phyloP scores from a whole-genome alignment of 2,329 filamentous ascomycete species.

The Lecanoromycetidae sp. region DNA sequence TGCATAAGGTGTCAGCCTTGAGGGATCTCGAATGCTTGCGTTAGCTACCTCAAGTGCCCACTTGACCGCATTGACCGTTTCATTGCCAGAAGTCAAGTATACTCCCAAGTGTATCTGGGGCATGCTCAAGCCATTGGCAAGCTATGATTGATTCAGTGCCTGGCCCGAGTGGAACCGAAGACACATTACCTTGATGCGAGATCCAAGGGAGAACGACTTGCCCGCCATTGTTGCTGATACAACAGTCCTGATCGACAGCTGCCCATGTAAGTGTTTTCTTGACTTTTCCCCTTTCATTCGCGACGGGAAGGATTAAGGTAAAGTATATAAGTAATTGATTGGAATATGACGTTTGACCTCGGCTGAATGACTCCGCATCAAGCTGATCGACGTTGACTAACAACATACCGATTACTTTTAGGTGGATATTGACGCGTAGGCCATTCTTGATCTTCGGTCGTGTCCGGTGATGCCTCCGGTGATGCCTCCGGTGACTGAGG shows the following conservation, averaged over 20 bases:
- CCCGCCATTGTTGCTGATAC: conserved; percentile 8
- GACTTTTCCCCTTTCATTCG: no score
- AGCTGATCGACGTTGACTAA: no score
- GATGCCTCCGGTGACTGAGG: no score
- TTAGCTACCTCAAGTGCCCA: conserved; percentile 42
- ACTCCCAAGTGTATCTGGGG: conserved; percentile 63
- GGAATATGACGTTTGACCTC: background rate
- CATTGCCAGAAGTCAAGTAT: conserved; percentile 54
- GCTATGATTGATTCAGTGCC: conserved; percentile 26
- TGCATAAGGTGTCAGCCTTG: conserved; percentile 6
- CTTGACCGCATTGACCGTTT: conserved; percentile 47
- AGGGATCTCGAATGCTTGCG: background rate
- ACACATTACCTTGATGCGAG: conserved; percentile 9
- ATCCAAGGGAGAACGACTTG: background rate
- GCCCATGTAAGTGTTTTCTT: no score
- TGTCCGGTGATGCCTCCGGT: no score
- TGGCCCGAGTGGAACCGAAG: background rate
- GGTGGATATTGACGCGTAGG: no score
- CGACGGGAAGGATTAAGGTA: no score
- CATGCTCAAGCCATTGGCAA: conserved; percentile 54
- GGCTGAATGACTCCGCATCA: no score
- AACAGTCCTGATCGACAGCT: no score
- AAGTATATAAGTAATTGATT: no score
- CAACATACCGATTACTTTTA: no score
- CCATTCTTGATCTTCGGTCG: no score